Evolutionary conservation across 23 red algal species (phyloP).

Genomic region (Gracilaria vermiculophylla): DNA sequence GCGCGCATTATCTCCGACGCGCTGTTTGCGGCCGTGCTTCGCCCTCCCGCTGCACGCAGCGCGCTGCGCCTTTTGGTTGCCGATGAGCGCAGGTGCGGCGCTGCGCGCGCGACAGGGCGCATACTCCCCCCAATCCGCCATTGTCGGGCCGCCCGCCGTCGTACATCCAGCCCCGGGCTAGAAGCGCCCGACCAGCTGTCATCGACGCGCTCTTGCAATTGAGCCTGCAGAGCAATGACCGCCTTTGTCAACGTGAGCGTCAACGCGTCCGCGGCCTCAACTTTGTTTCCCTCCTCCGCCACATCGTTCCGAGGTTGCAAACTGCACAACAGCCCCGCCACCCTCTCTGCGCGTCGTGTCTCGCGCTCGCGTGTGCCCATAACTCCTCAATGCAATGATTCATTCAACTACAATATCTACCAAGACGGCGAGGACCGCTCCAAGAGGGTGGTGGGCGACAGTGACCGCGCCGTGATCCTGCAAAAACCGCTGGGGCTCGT

Average conservation of each 20-base stretch:
- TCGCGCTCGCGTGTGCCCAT: background rate
- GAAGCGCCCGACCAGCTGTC: no score
- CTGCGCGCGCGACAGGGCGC: no score
- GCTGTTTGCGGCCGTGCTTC: background rate
- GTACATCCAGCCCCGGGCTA: no score
- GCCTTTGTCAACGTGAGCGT: background rate
- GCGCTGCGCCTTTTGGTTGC: no score
- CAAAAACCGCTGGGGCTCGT: conserved; percentile 91
- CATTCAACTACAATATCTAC: conserved; percentile 97
- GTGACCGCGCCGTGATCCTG: conserved; percentile 72
- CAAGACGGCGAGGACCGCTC: conserved; percentile 89
- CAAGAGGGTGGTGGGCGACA: conserved; percentile 58
- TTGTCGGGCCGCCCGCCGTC: no score
- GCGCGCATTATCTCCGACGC: background rate
- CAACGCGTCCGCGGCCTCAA: background rate
- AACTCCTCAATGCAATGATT: conserved; percentile 18
- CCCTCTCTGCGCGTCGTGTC: background rate
- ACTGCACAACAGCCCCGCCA: background rate
- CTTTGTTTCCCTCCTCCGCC: background rate
- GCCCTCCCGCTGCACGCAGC: background rate
- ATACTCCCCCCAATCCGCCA: no score
- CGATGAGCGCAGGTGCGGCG: no score
- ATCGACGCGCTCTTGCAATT: no score
- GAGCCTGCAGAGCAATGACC: background rate
- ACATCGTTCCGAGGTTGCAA: conserved; percentile 15